Evolutionary conservation across 2,329 filamentous ascomycete genomes (phyloP), one percentile per base, ranked within the genome.

Genomic region (Hymenoscyphus scutula): DNA sequence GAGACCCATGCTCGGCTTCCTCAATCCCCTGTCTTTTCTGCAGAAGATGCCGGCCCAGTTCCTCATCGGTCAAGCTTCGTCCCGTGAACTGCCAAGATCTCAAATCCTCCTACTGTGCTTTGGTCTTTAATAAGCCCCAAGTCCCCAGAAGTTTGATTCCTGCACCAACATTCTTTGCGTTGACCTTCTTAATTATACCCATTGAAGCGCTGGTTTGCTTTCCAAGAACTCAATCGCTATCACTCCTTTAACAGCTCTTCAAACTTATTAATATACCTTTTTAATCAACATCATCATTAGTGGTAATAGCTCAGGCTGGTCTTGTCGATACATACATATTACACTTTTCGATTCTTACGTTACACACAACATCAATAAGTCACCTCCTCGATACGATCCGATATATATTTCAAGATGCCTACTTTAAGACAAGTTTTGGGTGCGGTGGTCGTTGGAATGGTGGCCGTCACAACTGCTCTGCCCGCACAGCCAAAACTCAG

Each of bases 151-250:
- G 56, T 67, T 67, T 67, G 62, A 30, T 62, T 30, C 59, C 60
- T 25, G 53, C 59, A 65, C 59, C 30, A 64, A 62, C 62, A 54
- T 32, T 64, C 60, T 60, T 58, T 61, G 53, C 65, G 60, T 60
- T 59, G 60, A 65, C 63, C 65, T 57, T 70, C 66, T 56, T 63
- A 55, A 62, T 54, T 61, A 67, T 67, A 67, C 63, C 62, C 59
- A 62, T 60, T 66, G 62, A 73, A 75, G 70, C 70, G 69, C 73
- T 72, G 73, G 72, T 73, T 68, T 71, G 71, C 71, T 74, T 74
- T 71, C 51, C 65, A 65, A 68, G 58, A 70, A 67, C 61, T 69
- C 68, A 66, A 67, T 69, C 62, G 65, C 67, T 68, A 60, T 63
- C 62, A 68, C 63, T 72, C 69, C 53, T 69, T 72, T 70, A 56